Conservation (phyloP, 192 early-diverging fungal genomes). For the Backusella tuberculispora region DNA sequence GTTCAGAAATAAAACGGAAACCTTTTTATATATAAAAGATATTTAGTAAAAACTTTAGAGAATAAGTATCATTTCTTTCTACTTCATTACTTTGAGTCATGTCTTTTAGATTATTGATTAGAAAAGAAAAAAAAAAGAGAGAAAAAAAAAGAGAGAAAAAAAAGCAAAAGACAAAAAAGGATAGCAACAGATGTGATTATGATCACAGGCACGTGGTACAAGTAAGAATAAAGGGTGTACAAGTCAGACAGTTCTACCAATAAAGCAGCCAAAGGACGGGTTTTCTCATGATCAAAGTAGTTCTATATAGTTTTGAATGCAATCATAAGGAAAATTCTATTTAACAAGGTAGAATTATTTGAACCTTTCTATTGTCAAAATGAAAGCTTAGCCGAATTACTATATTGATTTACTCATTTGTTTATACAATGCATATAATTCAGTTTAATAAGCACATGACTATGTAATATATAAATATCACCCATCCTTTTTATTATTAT, state of each 20-base stretch:
- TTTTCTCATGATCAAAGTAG: background rate
- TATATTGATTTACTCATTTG: no score
- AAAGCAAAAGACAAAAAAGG: background rate
- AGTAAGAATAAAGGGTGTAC: background rate
- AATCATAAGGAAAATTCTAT: no score
- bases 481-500: no score
- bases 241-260: background rate
- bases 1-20: background rate
- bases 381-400: no score
- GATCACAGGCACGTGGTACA: slow-evolving; percentile 1
- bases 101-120: background rate
- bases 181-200: background rate
- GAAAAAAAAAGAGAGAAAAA: background rate
- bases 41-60: no score
- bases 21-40: background rate
- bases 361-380: no score
- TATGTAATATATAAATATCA: no score
- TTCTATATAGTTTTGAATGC: no score
- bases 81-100: background rate
- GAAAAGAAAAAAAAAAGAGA: background rate
- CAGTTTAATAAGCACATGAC: no score
- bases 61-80: background rate
- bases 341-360: no score
- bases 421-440: no score
- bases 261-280: background rate